Conservation (phyloP, 2,329 filamentous ascomycete species). For the Penicillium sp. region DNA sequence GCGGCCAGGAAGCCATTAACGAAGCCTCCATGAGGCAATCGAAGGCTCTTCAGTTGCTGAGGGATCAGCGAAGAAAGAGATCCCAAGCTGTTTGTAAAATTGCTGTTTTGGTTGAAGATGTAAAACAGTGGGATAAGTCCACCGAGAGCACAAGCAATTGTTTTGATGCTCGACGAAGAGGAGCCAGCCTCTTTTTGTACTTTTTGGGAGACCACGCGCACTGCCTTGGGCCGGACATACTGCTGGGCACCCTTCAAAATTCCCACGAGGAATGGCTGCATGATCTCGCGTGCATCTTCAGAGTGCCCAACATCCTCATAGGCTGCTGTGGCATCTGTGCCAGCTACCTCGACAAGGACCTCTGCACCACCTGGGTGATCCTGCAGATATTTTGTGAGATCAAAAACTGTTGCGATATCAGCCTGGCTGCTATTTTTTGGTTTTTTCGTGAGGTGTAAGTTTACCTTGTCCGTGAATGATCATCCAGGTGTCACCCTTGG, state of each 20-base stretch:
- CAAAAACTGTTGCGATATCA: constrained; percentile 50
- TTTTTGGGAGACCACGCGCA: constrained; percentile 22
- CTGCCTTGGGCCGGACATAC: constrained; percentile 17
- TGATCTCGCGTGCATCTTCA: constrained; percentile 46
- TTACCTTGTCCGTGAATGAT: constrained; percentile 57
- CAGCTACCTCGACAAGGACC: constrained; percentile 42
- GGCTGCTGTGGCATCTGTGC: constrained; percentile 43
- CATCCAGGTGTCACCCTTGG: constrained; percentile 53
- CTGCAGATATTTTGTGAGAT: constrained; percentile 57
- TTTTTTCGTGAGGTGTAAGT: background rate
- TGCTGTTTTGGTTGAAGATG: background rate
- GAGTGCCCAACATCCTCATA: constrained; percentile 50
- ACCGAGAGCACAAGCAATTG: constrained; percentile 8
- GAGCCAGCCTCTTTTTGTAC: constrained; percentile 1
- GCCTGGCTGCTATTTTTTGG: background rate
- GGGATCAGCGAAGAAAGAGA: constrained; percentile 5
- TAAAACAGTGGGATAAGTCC: constrained; percentile 3
- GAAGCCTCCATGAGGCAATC: constrained; percentile 15
- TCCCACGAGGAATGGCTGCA: constrained; percentile 41
- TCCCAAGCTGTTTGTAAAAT: constrained; percentile 1
- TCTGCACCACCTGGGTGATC: constrained; percentile 56
- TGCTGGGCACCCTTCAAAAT: constrained; percentile 29
- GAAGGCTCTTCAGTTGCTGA: constrained; percentile 2
- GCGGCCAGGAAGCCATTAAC: constrained; percentile 15
- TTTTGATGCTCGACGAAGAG: constrained; percentile 27